Evolutionary conservation across 306 rosid genomes (phyloP).

Genomic region (Lathyrus oleraceus): DNA sequence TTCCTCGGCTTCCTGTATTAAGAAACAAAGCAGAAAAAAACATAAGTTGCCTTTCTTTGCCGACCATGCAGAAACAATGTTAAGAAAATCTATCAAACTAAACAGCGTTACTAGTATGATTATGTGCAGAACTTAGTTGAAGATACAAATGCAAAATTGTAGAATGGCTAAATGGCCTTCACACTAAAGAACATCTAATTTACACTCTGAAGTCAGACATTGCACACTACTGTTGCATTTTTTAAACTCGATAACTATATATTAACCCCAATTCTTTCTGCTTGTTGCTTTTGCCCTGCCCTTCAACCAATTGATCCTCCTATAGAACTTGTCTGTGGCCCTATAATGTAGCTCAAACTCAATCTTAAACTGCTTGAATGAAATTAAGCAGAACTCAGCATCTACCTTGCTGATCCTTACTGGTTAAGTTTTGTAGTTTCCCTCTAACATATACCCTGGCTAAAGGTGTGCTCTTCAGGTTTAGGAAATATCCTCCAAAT

Average conservation of each 20-base stretch:
- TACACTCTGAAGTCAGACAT: background rate
- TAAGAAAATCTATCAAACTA: background rate
- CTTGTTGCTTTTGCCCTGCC: background rate
- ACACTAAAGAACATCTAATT: background rate
- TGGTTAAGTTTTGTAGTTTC: background rate
- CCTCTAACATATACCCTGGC: background rate
- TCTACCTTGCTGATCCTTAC: background rate
- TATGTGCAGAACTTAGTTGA: constrained; percentile 14
- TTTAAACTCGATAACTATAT: background rate
- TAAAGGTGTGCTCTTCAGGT: background rate
- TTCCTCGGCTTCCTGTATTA: constrained; percentile 85
- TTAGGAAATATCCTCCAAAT: background rate
- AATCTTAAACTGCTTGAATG: background rate
- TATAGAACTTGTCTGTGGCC: background rate
- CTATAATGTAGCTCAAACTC: background rate
- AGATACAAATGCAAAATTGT: background rate
- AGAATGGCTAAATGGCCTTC: background rate
- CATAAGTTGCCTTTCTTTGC: constrained; percentile 2
- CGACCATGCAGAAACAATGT: background rate
- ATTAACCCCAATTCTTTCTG: background rate
- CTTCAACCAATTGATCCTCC: background rate
- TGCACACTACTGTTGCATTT: background rate
- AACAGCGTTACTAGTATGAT: background rate
- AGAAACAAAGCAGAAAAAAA: constrained; percentile 22
- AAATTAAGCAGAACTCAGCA: background rate